Base-by-base conservation (phyloP, 495 filamentous ascomycete species). In the Aspergillus wentii region DNA sequence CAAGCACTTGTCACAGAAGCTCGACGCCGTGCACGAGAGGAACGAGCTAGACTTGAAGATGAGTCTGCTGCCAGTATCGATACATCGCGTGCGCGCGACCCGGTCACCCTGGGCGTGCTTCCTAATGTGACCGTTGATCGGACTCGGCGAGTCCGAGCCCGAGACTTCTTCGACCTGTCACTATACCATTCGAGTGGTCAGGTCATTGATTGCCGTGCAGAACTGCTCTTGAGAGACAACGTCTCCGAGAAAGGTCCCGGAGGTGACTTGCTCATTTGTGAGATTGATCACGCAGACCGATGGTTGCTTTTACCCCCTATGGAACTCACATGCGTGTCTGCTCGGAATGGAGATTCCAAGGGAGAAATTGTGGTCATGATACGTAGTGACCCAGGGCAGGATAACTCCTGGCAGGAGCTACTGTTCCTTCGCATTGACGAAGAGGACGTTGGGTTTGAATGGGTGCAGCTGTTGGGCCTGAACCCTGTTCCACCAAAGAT, bases 291-390 rank as follows among this genome's bases (percentile, higher is more conserved):
- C 42, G 71, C 72, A 10, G 73, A 80, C 17, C 72, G 79, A n/a
- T 96, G 88, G 85, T 68, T 99, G 17, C 75, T 99, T 0, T 94
- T 97, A 56, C 86, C 91, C 10, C 90, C 94, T 2, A 70, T 95
- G 28, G 70, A 81, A 19, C 65, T 72, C 18, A 61, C 69, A 28
- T 74, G 69, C 39, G 71, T 94, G 26, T 96, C 92, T 14, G 88
- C 91, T 17, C 81, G 92, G 8, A 76, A 67, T 38, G 88, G 89
- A 14, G 85, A 91, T 30, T 51, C 62, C 20, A 72, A 72, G 23
- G 72, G 75, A 3, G 81, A 91, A 45, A 68, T 97, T 30, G 67
- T 95, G 3, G 68, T 92, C 21, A 95, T 95, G 89, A 72, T 95
- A 19, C 79, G 88, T 46, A 61, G 59, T 39, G 48, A 64, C 6